Base-by-base conservation (phyloP, 345 rosid species). In the Moricandia moricandioides region DNA sequence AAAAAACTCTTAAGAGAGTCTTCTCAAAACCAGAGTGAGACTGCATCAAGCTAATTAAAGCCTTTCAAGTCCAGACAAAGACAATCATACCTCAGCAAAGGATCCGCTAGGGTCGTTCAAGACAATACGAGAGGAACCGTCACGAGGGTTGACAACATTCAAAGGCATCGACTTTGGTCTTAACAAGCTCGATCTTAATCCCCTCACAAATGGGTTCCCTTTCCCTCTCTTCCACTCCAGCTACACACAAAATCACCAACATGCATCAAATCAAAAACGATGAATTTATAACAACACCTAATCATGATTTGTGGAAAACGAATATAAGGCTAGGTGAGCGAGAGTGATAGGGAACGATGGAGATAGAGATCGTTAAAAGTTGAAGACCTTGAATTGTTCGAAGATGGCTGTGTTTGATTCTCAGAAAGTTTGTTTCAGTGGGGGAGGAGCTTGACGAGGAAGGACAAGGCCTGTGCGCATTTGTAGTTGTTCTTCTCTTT, bases 211-310 rank as follows among this genome's bases (percentile, higher is more conserved):
- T 67, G 93, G 92, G 69, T 69, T 85, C 86, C 49, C 91, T 83
- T 84, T 87, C 84, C 84, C 97, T 84, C 81, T 88, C 80, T 80
- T 84, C 91, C 91, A 73, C 90, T 84, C 92, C 98, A 84, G 90
- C 98, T 90, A 77, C 81, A 56, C 18, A 72, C 54, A 64, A 12
- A 27, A 29, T 29, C 31, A 29, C 45, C 45, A 10, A 30, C 79
- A 62, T 76, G 74, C 74, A 4, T 63, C 1, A 18, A 27, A 33
- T 49, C 61, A 62, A 7, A 33, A 56, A 10, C 33, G 4, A 57
- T 57, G 9, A 26, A 0, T 13, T 16, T 3, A 56, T 0, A 37
- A 24, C 47, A 39, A 33, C 11, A 8, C 55, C 30, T 39, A 34
- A n/a, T n/a, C 26, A 26, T 45, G 2, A 54, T 57, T n/a, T n/a